Percentiles rank a stretch among this genome's conserved stretches.
phyloP scores from a whole-genome alignment of 164 flowering plant species.

The Warburgia ugandensis region DNA sequence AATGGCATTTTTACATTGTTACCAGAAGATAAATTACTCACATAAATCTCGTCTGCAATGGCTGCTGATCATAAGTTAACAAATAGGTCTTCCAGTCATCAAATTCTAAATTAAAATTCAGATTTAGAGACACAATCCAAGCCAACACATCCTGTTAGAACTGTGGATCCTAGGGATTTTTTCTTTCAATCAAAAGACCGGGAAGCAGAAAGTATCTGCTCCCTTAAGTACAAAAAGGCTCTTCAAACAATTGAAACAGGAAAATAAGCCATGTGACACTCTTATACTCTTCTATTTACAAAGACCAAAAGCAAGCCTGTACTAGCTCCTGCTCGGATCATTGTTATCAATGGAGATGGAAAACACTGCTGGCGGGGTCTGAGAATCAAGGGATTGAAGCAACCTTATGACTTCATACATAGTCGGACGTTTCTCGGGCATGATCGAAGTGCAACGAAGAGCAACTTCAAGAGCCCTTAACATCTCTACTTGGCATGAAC shows the following conservation, averaged over 20 bases:
- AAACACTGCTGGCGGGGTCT: conserved; percentile 2
- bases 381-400: conserved; percentile 41
- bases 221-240: neutral
- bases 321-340: conserved; percentile 11
- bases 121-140: too few relatives aligned
- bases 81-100: too few relatives aligned
- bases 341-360: too few relatives aligned
- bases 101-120: too few relatives aligned
- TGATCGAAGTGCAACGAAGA: conserved; percentile 60
- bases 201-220: neutral
- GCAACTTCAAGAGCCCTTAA: conserved; percentile 58
- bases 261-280: conserved; percentile 1
- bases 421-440: conserved; percentile 70
- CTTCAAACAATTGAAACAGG: neutral
- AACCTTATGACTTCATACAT: conserved; percentile 55
- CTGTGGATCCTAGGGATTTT: too few relatives aligned
- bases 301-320: neutral
- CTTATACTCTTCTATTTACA: conserved; percentile 4
- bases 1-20: too few relatives aligned
- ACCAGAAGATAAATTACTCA: too few relatives aligned
- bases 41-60: too few relatives aligned
- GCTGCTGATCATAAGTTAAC: too few relatives aligned
- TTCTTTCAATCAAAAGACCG: neutral
- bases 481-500: conserved; percentile 40
- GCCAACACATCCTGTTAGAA: too few relatives aligned